Base-by-base conservation (phyloP, 352 stramenopile genomes). In the Pseudoperonospora humuli region DNA sequence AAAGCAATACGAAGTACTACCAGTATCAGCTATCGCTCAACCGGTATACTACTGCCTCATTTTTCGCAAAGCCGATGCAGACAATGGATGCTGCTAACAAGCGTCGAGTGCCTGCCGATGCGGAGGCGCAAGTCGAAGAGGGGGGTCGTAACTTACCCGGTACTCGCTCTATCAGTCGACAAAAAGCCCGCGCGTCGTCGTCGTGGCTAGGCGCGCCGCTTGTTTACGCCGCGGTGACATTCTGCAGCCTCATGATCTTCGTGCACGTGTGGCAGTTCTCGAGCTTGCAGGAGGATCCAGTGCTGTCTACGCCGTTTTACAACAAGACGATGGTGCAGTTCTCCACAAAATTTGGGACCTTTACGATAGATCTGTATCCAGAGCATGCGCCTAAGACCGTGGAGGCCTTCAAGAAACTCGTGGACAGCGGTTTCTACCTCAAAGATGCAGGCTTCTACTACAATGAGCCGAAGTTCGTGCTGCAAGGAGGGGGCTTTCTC, bases 291-390 rank as follows among this genome's bases (percentile, higher is more conserved):
- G 57, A 55, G 41, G 46, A 62, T 36, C 64, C 64, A 33, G 61
- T 72, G 35, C 64, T 90, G 25, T 56, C 61, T 7, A 62, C 70
- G 48, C 67, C 66, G 9, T 93, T 89, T 57, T 57, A 71, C 53
- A 86, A 88, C 48, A 84, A 87, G 54, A 79, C 61, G 23, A 89
- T 93, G 80, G 77, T 84, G 50, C 46, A 86, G 50, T 76, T 93
- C 45, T 64, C 69, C 13, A 93, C 80, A 43, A 86, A 86, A 47
- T 75, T 79, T 33, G 79, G 78, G 17, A 62, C 60, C 10, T 90
- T 93, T 60, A 86, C 71, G 8, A 39, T 93, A 15, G 80, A 93
- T 17, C 40, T 93, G 55, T 93, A 74, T 48, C 73, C 77, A 8
- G 66, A 90, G 21, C 75, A 90, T 41, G 80, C 80, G 24, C 80